These are phyloP conservation scores for Metschnikowia amazonensis DNA, from an alignment of 805 yeast genomes.

Conservation along the genomic window DNA sequence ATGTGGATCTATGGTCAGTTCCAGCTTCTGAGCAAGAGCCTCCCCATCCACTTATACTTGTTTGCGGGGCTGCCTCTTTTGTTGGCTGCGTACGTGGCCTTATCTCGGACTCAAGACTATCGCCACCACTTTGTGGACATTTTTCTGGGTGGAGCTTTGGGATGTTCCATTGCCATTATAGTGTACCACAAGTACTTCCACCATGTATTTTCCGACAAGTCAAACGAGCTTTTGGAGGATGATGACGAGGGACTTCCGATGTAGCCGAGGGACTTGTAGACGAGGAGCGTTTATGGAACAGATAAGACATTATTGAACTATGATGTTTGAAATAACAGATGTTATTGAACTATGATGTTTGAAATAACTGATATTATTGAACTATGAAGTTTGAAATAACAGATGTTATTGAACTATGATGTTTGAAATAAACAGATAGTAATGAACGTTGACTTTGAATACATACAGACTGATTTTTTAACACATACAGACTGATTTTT, in stretches of 20 bases:
- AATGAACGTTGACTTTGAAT: too few species aligned
- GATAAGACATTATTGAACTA: too few species aligned
- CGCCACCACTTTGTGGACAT: slow-evolving; percentile 35
- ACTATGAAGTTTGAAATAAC: too few species aligned
- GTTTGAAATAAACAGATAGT: too few species aligned
- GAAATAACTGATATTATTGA: too few species aligned
- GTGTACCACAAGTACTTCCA: slow-evolving; percentile 31
- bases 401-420: too few species aligned
- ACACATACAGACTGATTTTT: too few species aligned
- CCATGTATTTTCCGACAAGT: slow-evolving; percentile 9
- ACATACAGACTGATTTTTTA: too few species aligned
- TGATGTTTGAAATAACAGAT: too few species aligned
- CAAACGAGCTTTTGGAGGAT: slow-evolving; percentile 13
- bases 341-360: too few species aligned
- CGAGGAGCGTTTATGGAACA: too few species aligned
- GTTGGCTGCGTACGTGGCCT: slow-evolving; percentile 25
- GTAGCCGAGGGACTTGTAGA: too few species aligned
- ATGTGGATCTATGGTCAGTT: slow-evolving; percentile 48
- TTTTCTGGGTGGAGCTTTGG: slow-evolving; percentile 31
- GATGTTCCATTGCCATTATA: slow-evolving; percentile 24
- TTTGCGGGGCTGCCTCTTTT: slow-evolving; percentile 19
- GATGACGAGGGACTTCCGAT: slow-evolving; percentile 10
- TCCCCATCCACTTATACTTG: slow-evolving; percentile 12
- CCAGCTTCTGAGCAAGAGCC: slow-evolving; percentile 10
- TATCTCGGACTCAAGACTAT: slow-evolving; percentile 27